Conservation (phyloP, 345 rosid species). For the Populus simonii region DNA sequence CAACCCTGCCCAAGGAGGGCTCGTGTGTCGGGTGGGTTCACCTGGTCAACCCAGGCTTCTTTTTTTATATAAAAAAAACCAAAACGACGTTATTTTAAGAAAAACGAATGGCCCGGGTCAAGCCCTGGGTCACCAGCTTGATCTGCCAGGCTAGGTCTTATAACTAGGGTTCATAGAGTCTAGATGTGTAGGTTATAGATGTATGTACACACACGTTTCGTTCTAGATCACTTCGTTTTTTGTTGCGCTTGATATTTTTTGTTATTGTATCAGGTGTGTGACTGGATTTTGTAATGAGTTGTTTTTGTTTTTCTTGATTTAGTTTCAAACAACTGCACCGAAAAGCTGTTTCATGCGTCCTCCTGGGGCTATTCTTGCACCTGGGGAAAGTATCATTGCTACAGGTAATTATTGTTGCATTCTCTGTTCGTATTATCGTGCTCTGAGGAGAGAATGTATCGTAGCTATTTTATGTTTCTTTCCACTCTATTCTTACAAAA, state of each 20-base stretch:
- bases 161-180: neutral
- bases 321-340: constrained; percentile 99
- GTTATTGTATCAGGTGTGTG: neutral
- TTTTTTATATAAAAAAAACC: no score
- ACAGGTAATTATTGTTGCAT: constrained; percentile 51
- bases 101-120: no score
- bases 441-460: neutral
- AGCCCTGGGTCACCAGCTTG: no score
- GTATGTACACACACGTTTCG: no score
- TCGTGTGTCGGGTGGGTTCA: no score
- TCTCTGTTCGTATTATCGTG: constrained; percentile 3
- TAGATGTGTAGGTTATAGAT: neutral
- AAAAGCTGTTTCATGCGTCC: constrained; percentile 99
- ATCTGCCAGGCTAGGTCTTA: no score
- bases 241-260: neutral
- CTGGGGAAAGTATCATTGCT: constrained; percentile 82
- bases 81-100: no score
- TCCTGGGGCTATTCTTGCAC: constrained; percentile 90
- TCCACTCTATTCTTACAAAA: constrained; percentile 5
- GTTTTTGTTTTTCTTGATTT: constrained; percentile 15
- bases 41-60: no score
- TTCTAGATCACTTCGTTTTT: neutral
- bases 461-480: neutral
- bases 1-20: no score
- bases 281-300: neutral